A percentile compares a stretch with the other conserved stretches of the same genome.
These are phyloP conservation scores for Xylaria multiplex DNA, from an alignment of 2,329 filamentous ascomycete genomes.

Conservation along the genomic window DNA sequence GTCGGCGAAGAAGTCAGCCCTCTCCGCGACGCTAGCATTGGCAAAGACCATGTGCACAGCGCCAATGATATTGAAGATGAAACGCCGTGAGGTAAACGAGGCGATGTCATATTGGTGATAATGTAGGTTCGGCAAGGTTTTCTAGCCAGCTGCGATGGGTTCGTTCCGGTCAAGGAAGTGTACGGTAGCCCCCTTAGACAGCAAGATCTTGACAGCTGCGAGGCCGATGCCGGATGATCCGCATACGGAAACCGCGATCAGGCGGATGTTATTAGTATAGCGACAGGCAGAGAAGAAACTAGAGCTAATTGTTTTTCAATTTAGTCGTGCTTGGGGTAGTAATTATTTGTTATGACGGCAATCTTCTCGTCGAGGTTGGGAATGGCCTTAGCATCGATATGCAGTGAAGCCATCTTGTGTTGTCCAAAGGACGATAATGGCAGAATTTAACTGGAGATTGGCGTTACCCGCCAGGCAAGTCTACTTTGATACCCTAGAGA, in stretches of 20 bases:
- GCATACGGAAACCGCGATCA: slow-evolving; percentile 33
- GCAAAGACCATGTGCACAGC: too few relatives aligned
- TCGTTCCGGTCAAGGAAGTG: slow-evolving; percentile 46
- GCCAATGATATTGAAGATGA: too few relatives aligned
- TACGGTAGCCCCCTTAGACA: slow-evolving; percentile 45
- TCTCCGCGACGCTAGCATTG: background rate
- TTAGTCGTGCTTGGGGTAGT: background rate
- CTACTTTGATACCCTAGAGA: background rate
- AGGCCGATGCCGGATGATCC: slow-evolving; percentile 50
- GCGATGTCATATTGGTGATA: too few relatives aligned
- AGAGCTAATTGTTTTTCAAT: background rate
- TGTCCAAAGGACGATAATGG: background rate
- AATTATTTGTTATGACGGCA: slow-evolving; percentile 32
- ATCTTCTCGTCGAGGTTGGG: slow-evolving; percentile 32
- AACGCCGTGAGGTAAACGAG: too few relatives aligned
- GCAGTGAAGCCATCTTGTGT: slow-evolving; percentile 36
- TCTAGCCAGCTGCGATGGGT: slow-evolving; percentile 17
- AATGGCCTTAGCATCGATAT: slow-evolving; percentile 40
- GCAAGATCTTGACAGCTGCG: slow-evolving; percentile 47
- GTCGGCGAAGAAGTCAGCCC: slow-evolving; percentile 47
- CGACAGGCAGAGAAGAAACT: background rate
- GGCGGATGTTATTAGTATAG: background rate
- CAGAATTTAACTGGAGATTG: too few relatives aligned
- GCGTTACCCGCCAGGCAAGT: background rate
- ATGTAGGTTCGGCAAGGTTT: slow-evolving; percentile 43